Conservation (phyloP, 176 grass and related monocot species). For the Oryza officinalis region DNA sequence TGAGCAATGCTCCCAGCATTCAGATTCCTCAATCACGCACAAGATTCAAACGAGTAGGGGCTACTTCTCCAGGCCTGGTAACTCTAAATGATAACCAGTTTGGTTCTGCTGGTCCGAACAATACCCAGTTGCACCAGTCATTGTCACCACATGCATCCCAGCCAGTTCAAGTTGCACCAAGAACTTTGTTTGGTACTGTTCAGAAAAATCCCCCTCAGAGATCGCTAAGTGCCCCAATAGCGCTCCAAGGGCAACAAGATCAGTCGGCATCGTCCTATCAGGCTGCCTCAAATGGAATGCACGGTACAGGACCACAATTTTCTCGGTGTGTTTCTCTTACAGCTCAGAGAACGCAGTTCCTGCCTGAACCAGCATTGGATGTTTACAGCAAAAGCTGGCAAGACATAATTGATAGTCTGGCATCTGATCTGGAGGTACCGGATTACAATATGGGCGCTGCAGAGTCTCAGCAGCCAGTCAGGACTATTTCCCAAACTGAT, state of each 20-base stretch:
- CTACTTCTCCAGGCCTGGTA: constrained; percentile 30
- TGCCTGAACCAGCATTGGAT: constrained; percentile 39
- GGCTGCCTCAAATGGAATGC: constrained; percentile 26
- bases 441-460: constrained; percentile 26
- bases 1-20: constrained; percentile 6
- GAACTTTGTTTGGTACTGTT: constrained; percentile 27
- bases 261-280: constrained; percentile 19
- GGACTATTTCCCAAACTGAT: constrained; percentile 21
- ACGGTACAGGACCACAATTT: constrained; percentile 26
- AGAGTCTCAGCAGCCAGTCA: constrained; percentile 25
- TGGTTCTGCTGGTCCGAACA: constrained; percentile 30
- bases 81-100: constrained; percentile 34
- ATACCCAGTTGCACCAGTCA: constrained; percentile 36
- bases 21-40: constrained; percentile 42
- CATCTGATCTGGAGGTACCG: constrained; percentile 63
- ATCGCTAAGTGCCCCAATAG: constrained; percentile 52
- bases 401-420: constrained; percentile 78
- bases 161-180: constrained; percentile 34
- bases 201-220: constrained; percentile 45
- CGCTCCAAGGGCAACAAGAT: constrained; percentile 37
- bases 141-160: constrained; percentile 30
- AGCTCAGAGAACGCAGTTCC: constrained; percentile 35
- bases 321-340: constrained; percentile 29
- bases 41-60: constrained; percentile 53
- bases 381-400: constrained; percentile 71